A percentile compares a stretch with the other conserved stretches of the same genome.
phyloP scores from a whole-genome alignment of 306 rosid genomes.

The Cucurbita argyrosperma region DNA sequence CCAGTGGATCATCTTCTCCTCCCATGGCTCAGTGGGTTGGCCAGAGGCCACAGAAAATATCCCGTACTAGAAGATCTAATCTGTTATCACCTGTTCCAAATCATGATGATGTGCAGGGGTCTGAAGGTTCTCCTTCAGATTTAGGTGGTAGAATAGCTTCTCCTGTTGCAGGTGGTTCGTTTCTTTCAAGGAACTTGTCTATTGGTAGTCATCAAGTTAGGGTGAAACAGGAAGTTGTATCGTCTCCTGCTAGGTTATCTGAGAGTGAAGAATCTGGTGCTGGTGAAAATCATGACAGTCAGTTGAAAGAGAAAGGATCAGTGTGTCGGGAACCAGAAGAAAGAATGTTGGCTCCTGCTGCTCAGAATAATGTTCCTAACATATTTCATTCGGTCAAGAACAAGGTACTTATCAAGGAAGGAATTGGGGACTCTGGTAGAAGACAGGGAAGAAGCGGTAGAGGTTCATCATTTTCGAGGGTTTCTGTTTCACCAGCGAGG shows the following conservation, averaged over 20 bases:
- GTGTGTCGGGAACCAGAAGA: slow-evolving; percentile 32
- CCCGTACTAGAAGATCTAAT: slow-evolving; percentile 74
- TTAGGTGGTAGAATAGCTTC: slow-evolving; percentile 36
- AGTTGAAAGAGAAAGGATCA: slow-evolving; percentile 46
- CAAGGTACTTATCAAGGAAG: slow-evolving; percentile 38
- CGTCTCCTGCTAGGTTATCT: slow-evolving; percentile 55
- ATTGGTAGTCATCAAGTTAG: slow-evolving; percentile 25
- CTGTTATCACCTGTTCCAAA: slow-evolving; percentile 53
- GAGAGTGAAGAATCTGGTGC: slow-evolving; percentile 70
- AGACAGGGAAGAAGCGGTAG: slow-evolving; percentile 57
- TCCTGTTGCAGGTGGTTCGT: slow-evolving; percentile 32
- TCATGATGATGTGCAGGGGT: slow-evolving; percentile 43
- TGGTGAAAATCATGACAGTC: slow-evolving; percentile 39
- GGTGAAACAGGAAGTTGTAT: slow-evolving; percentile 34
- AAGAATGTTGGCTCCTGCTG: slow-evolving; percentile 23
- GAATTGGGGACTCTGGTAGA: slow-evolving; percentile 30
- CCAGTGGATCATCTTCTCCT: slow-evolving; percentile 43
- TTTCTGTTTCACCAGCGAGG: slow-evolving; percentile 26
- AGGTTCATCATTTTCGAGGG: slow-evolving; percentile 36
- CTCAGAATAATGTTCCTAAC: slow-evolving; percentile 27
- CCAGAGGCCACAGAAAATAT: slow-evolving; percentile 70
- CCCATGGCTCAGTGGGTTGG: slow-evolving; percentile 84
- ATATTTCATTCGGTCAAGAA: slow-evolving; percentile 25
- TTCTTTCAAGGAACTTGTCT: slow-evolving; percentile 28
- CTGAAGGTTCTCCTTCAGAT: slow-evolving; percentile 56